Base-by-base conservation (phyloP, 1,284 basidiomycete genomes). In the Meripilus lineatus region DNA sequence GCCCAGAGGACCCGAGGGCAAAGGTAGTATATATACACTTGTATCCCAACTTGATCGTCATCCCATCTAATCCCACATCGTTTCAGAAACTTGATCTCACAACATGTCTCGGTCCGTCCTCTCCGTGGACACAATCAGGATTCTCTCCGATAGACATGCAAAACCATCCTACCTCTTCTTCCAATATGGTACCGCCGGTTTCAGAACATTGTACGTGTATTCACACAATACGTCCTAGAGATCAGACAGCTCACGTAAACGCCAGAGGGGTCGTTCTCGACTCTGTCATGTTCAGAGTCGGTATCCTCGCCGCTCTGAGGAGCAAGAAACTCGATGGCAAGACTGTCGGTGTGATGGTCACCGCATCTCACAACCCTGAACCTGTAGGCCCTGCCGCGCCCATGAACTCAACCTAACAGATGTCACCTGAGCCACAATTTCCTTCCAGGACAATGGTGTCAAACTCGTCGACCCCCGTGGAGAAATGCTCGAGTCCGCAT, bases 281-380 rank as follows among this genome's bases (percentile, higher is more conserved):
- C 55, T 89, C 89, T 24, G 93, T 95, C 28, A 75, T 98, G 52
- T 97, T 96, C 71, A 80, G 93, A 52, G 88, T 96, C 8, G 96
- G 93, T 5, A 70, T 99, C 32, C 74, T 99, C 18, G 95, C 95
- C 35, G 89, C 80, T 3, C 73, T 99, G 33, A 74, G 96, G 48
- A 96, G 93, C 68, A 95, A 90, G 70, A 85, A 81, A 52, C 72
- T 94, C 28, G 84, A 87, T 61, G 94, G 96, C 38, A 89, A 87
- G 62, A 87, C 84, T 26, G 89, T 99, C 57, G 96, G 96, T 24
- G 88, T 99, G 18, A 99, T 99, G 96, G 87, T 99, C 58, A 99
- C 96, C 30, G 96, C 96, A 3, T 96, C 93, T 20, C 96, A 99
- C 68, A 99, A 99, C 64, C 95, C 95, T 15, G 95, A 95, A 63